Percentiles rank a stretch among this genome's conserved stretches.
phyloP scores from a whole-genome alignment of 1,139 yeast genomes.

The Lipomyces yarrowii region DNA sequence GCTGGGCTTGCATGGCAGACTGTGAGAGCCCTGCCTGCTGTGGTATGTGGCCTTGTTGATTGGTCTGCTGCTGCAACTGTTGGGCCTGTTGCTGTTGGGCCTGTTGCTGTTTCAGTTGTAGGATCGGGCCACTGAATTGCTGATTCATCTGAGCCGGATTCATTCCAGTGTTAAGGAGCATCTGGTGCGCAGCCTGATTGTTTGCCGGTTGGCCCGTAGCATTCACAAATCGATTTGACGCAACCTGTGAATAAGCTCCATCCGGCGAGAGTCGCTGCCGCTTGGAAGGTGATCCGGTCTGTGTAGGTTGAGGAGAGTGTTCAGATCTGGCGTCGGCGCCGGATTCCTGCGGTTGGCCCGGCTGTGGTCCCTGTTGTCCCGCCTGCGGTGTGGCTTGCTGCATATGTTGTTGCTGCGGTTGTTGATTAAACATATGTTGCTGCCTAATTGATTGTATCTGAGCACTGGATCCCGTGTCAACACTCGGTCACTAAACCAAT shows the following conservation, averaged over 20 bases:
- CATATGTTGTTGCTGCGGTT: slow-evolving; percentile 34
- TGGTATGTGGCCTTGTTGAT: slow-evolving; percentile 25
- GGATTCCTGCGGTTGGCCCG: slow-evolving; percentile 35
- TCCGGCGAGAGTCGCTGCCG: slow-evolving; percentile 46
- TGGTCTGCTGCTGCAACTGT: slow-evolving; percentile 32
- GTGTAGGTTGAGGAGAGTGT: slow-evolving; percentile 28
- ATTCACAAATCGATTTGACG: slow-evolving; percentile 11
- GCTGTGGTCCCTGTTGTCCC: slow-evolving; percentile 35
- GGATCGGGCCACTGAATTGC: slow-evolving; percentile 22
- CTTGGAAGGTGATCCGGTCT: slow-evolving; percentile 42
- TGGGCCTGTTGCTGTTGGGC: slow-evolving; percentile 27
- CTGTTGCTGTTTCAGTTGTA: slow-evolving; percentile 30
- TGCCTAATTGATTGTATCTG: slow-evolving; percentile 28
- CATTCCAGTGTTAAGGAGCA: slow-evolving; percentile 38
- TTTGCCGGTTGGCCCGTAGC: slow-evolving; percentile 20
- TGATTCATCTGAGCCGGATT: slow-evolving; percentile 27
- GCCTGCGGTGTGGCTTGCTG: slow-evolving; percentile 38
- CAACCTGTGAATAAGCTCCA: slow-evolving; percentile 37
- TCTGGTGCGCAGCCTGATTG: slow-evolving; percentile 38
- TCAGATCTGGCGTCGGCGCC: slow-evolving; percentile 14
- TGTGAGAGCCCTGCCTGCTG: slow-evolving; percentile 10
- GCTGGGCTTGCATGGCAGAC: slow-evolving; percentile 33
- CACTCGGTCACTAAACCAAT: not conserved
- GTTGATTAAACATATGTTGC: slow-evolving; percentile 33
- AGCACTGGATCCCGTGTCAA: slow-evolving; percentile 8